Percentiles rank a stretch among this genome's conserved stretches.
Evolutionary conservation across 2,329 filamentous ascomycete genomes (phyloP).

Genomic region (Dactylellina sp.): DNA sequence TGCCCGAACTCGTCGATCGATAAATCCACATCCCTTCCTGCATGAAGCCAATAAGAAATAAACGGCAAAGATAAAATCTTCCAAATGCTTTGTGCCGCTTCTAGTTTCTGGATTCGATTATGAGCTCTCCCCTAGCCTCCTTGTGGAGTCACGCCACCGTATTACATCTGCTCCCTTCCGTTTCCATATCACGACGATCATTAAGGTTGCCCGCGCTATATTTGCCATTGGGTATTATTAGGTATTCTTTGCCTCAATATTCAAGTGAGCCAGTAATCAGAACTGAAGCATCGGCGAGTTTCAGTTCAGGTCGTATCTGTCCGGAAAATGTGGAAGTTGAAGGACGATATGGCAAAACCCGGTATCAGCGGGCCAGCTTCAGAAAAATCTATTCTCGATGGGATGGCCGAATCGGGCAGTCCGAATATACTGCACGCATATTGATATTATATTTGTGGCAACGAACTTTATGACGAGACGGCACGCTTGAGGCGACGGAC

Average conservation of each 20-base stretch:
- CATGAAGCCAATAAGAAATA: conserved; percentile 36
- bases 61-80: conserved; percentile 34
- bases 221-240: conserved; percentile 53
- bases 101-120: conserved; percentile 28
- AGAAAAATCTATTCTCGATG: conserved; percentile 19
- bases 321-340: conserved; percentile 17
- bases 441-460: conserved; percentile 8
- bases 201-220: conserved; percentile 44
- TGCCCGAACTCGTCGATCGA: conserved; percentile 24
- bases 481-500: neutral
- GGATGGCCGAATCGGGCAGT: conserved; percentile 21
- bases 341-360: neutral
- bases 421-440: neutral
- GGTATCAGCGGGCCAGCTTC: conserved; percentile 4
- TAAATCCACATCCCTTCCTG: conserved; percentile 36
- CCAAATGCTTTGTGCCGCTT: conserved; percentile 47
- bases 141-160: conserved; percentile 40
- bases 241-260: neutral
- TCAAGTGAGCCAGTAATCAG: conserved; percentile 19
- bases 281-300: conserved; percentile 36
- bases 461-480: conserved; percentile 4
- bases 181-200: conserved; percentile 33
- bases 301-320: conserved; percentile 25
- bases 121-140: conserved; percentile 13
- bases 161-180: conserved; percentile 29